Conservation (phyloP, 2,329 filamentous ascomycete species). For the Phyllosticta paracitricarpa region DNA sequence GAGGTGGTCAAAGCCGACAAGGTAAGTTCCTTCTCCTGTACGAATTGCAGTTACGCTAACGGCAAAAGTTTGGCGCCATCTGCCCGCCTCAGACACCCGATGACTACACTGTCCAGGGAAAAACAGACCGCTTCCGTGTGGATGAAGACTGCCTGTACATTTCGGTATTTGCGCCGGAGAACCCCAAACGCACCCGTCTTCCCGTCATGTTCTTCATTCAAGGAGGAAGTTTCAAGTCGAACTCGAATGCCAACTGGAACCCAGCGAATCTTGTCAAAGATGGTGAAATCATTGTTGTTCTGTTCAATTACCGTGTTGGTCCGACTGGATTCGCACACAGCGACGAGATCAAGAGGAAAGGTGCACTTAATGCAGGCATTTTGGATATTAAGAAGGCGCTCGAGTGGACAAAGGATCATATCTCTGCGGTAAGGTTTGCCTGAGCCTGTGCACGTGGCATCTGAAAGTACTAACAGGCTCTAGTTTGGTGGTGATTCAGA, state of each 20-base stretch:
- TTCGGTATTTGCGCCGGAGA: slow-evolving; percentile 38
- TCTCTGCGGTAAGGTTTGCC: slow-evolving; percentile 17
- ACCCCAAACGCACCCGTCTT: slow-evolving; percentile 26
- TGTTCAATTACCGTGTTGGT: slow-evolving; percentile 46
- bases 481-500: slow-evolving; percentile 39
- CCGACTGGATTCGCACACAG: slow-evolving; percentile 51
- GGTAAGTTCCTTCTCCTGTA: background rate
- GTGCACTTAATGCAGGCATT: slow-evolving; percentile 43
- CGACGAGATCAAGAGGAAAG: slow-evolving; percentile 43
- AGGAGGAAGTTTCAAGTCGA: slow-evolving; percentile 47
- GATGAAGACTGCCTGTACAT: slow-evolving; percentile 40
- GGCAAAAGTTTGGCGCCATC: slow-evolving; percentile 22
- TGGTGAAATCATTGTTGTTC: slow-evolving; percentile 49
- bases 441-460: background rate
- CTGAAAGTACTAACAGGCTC: background rate
- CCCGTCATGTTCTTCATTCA: slow-evolving; percentile 45
- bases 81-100: slow-evolving; percentile 22
- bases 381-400: slow-evolving; percentile 43
- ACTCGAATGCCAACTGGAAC: slow-evolving; percentile 33
- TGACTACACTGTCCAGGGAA: slow-evolving; percentile 14
- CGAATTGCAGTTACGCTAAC: background rate
- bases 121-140: slow-evolving; percentile 13
- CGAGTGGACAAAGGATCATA: slow-evolving; percentile 38
- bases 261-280: slow-evolving; percentile 48
- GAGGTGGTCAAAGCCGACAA: background rate